Percentiles rank a stretch among this genome's conserved stretches.
These are phyloP conservation scores for Saccharomycopsis sp. DNA, from an alignment of 805 yeast species.

Conservation along the genomic window DNA sequence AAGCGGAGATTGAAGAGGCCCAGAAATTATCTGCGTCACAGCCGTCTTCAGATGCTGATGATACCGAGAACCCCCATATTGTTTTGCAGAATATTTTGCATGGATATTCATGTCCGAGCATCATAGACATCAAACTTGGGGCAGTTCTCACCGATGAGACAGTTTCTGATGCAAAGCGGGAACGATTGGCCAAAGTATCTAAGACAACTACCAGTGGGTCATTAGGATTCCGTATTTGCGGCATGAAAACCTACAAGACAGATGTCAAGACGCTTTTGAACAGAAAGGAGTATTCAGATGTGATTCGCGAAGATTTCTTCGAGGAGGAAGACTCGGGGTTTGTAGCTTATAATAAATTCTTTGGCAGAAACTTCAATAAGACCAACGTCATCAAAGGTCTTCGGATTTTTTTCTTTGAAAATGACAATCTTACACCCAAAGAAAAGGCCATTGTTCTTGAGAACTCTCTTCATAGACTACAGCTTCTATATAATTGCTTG, in stretches of 20 bases:
- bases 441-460: constrained; percentile 34
- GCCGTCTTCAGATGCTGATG: background rate
- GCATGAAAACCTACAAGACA: constrained; percentile 55
- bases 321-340: constrained; percentile 33
- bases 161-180: constrained; percentile 52
- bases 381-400: constrained; percentile 42
- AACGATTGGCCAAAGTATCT: constrained; percentile 59
- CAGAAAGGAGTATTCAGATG: constrained; percentile 9
- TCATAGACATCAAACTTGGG: constrained; percentile 84
- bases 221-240: constrained; percentile 74
- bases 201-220: constrained; percentile 73
- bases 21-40: constrained; percentile 13
- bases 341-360: constrained; percentile 53
- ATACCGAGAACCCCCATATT: constrained; percentile 34
- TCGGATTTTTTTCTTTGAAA: constrained; percentile 37
- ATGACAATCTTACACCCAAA: constrained; percentile 27
- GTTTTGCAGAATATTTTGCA: constrained; percentile 66
- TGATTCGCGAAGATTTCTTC: constrained; percentile 17
- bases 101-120: constrained; percentile 59
- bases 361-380: constrained; percentile 55
- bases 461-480: constrained; percentile 52
- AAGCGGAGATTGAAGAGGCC: constrained; percentile 23
- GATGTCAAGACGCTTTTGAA: constrained; percentile 9
- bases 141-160: constrained; percentile 43
- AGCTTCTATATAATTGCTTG: constrained; percentile 59